These are phyloP conservation scores for Nicotiana tomentosiformis DNA, from an alignment of 257 asterid genomes.

Conservation along the genomic window DNA sequence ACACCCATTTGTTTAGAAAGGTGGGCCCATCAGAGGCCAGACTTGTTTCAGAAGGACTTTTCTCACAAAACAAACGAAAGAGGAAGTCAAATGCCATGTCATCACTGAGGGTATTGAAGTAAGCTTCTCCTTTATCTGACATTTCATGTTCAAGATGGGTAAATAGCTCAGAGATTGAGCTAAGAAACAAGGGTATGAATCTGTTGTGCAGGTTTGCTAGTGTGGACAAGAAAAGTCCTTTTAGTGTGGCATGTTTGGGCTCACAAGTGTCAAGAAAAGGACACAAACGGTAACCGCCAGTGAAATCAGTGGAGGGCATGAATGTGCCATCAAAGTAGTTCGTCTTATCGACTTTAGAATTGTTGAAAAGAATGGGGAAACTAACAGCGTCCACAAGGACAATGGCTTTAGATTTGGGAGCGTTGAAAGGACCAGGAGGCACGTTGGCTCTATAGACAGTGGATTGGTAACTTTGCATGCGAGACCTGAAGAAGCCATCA, in stretches of 20 bases:
- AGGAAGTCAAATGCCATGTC: slow-evolving; percentile 50
- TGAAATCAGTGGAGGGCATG: slow-evolving; percentile 52
- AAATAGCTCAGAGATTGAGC: slow-evolving; percentile 28
- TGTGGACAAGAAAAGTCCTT: slow-evolving; percentile 15
- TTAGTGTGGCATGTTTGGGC: slow-evolving; percentile 38
- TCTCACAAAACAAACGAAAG: slow-evolving; percentile 42
- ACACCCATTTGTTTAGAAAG: slow-evolving; percentile 47
- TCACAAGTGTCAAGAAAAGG: slow-evolving; percentile 52
- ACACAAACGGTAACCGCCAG: slow-evolving; percentile 60
- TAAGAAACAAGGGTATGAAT: slow-evolving; percentile 38
- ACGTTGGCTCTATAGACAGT: slow-evolving; percentile 34
- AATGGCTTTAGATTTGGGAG: slow-evolving; percentile 26
- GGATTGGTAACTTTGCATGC: slow-evolving; percentile 35
- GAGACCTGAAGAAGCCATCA: slow-evolving; percentile 36
- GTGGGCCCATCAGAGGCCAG: slow-evolving; percentile 40
- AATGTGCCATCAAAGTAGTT: slow-evolving; percentile 69
- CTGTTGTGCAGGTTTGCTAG: slow-evolving; percentile 22
- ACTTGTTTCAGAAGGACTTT: slow-evolving; percentile 23
- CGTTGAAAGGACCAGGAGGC: slow-evolving; percentile 59
- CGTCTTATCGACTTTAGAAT: slow-evolving; percentile 51
- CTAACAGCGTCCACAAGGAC: slow-evolving; percentile 61
- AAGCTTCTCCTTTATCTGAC: slow-evolving; percentile 26
- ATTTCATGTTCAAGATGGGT: slow-evolving; percentile 45
- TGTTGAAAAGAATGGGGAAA: slow-evolving; percentile 60
- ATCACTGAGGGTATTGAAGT: slow-evolving; percentile 46